phyloP scores from a whole-genome alignment of 176 grass and related monocot species.

The Raddia distichophylla region DNA sequence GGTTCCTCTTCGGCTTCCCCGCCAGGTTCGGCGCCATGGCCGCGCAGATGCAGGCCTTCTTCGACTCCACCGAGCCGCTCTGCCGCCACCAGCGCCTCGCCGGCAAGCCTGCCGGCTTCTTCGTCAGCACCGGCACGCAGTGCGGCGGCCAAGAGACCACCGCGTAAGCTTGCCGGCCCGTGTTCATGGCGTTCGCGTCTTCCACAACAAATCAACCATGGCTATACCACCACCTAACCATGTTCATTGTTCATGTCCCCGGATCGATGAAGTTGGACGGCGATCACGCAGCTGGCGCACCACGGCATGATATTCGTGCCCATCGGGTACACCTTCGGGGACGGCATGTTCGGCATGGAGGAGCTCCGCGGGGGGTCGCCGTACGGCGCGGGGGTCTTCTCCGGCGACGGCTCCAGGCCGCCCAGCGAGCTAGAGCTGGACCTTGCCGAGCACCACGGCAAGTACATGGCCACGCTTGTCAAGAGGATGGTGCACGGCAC shows the following conservation, averaged over 20 bases:
- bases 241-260: neutral
- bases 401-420: constrained; percentile 56
- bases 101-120: constrained; percentile 55
- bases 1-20: constrained; percentile 52
- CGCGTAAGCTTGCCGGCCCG: constrained; percentile 39
- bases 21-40: constrained; percentile 54
- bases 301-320: constrained; percentile 73
- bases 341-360: constrained; percentile 56
- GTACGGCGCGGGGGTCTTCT: constrained; percentile 60
- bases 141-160: constrained; percentile 61
- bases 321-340: constrained; percentile 61
- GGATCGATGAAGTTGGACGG: constrained; percentile 47
- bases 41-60: constrained; percentile 64
- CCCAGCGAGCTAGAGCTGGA: constrained; percentile 50
- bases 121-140: constrained; percentile 60
- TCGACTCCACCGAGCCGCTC: constrained; percentile 51
- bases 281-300: constrained; percentile 67
- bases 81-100: constrained; percentile 53
- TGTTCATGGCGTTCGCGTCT: neutral
- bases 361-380: constrained; percentile 65
- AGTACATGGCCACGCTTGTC: constrained; percentile 70
- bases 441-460: constrained; percentile 69
- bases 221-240: neutral
- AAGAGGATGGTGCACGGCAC: constrained; percentile 44
- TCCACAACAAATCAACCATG: neutral